Conservation (phyloP, 78 protist species). For the Dictyostelium firmibasis region DNA sequence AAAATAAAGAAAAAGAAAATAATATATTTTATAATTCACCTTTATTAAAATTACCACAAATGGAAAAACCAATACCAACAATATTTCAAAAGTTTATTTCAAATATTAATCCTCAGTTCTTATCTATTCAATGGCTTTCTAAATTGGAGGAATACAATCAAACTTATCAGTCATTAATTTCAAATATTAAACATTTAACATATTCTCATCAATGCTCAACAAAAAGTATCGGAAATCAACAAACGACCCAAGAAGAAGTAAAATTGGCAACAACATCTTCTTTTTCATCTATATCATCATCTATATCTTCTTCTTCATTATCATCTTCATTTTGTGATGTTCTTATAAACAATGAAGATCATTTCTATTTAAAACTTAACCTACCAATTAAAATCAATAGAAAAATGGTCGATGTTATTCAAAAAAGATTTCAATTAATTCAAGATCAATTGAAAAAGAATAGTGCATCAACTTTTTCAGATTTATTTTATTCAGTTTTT, state of each 20-base stretch:
- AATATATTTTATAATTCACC: neutral
- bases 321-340: neutral
- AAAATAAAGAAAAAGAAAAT: neutral
- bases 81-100: neutral
- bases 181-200: neutral
- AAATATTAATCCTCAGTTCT: neutral
- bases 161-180: neutral
- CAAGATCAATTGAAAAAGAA: neutral
- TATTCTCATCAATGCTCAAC: neutral
- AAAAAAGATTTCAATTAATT: neutral
- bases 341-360: neutral
- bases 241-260: neutral
- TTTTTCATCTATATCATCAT: conserved; percentile 1
- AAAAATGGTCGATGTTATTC: neutral
- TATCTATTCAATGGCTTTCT: neutral
- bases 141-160: neutral
- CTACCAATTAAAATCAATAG: neutral
- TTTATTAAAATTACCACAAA: neutral
- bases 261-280: neutral
- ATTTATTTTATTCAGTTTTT: neutral
- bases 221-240: neutral
- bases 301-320: neutral
- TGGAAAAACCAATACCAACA: neutral
- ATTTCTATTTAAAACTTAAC: neutral
- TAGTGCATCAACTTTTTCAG: neutral